phyloP scores from a whole-genome alignment of 192 early-diverging fungal species.

The Rhizoclosmatium sp. region DNA sequence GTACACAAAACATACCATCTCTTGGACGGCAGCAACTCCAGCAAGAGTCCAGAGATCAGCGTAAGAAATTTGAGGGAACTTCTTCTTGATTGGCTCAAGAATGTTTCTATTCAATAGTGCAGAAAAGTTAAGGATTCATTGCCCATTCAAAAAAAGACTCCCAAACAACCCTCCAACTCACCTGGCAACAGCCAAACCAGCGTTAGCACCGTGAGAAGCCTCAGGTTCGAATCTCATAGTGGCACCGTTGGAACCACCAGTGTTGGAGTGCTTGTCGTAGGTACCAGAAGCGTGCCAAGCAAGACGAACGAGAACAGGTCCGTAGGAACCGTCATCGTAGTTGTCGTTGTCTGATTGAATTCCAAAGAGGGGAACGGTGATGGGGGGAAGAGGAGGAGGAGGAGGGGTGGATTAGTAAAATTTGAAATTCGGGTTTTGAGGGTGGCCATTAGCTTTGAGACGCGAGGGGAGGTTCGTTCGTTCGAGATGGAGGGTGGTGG shows the following conservation, averaged over 20 bases:
- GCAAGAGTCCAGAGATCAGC: conserved; percentile 79
- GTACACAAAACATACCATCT: conserved; percentile 44
- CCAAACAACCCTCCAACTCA: conserved; percentile 3
- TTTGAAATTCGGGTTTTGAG: no score
- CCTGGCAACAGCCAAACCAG: conserved; percentile 59
- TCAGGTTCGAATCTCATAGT: conserved; percentile 74
- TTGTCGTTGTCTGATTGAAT: conserved; percentile 43
- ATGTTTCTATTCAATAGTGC: conserved; percentile 26
- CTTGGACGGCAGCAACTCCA: conserved; percentile 73
- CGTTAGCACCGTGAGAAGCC: conserved; percentile 68
- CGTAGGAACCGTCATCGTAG: conserved; percentile 72
- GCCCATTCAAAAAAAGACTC: not conserved
- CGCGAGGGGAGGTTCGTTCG: not conserved
- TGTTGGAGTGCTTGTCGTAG: conserved; percentile 57
- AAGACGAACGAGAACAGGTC: conserved; percentile 66
- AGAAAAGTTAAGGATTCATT: conserved; percentile 5
- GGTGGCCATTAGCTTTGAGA: no score
- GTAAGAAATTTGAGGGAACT: conserved; percentile 69
- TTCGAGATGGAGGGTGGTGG: not conserved
- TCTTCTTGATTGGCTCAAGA: conserved; percentile 69
- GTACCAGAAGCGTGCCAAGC: conserved; percentile 77
- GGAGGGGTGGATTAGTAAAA: not conserved
- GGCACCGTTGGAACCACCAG: conserved; percentile 73
- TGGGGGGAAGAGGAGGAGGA: not conserved
- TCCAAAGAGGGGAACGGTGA: not conserved